Conservation (phyloP, 164 flowering plant genomes). For the Umbellularia californica region DNA sequence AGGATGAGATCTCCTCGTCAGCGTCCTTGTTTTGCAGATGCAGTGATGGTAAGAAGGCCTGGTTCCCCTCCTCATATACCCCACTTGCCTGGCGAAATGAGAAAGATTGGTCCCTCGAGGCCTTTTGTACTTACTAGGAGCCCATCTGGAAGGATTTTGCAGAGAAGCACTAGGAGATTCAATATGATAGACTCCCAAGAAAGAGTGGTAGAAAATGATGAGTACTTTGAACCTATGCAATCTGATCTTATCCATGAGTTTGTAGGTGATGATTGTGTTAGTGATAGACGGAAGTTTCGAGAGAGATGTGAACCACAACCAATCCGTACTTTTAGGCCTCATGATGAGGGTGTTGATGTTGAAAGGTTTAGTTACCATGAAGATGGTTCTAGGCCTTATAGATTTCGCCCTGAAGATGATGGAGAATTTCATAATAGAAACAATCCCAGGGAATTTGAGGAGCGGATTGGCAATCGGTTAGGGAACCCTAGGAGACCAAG, state of each 20-base stretch:
- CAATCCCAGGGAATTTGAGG: slow-evolving; percentile 48
- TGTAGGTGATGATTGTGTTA: slow-evolving; percentile 32
- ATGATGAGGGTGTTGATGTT: slow-evolving; percentile 29
- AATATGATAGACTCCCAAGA: slow-evolving; percentile 40
- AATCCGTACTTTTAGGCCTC: slow-evolving; percentile 41
- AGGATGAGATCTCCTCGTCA: slow-evolving; percentile 48
- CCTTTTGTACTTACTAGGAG: slow-evolving; percentile 33
- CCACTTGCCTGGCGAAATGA: slow-evolving; percentile 32
- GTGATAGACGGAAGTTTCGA: slow-evolving; percentile 41
- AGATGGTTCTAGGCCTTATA: slow-evolving; percentile 43
- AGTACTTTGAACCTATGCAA: slow-evolving; percentile 33
- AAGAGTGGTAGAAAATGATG: slow-evolving; percentile 35
- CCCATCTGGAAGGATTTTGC: slow-evolving; percentile 26
- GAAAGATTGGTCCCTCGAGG: slow-evolving; percentile 40
- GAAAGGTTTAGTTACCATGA: slow-evolving; percentile 32
- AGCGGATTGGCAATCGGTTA: slow-evolving; percentile 36
- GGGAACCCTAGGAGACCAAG: slow-evolving; percentile 42
- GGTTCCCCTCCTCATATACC: slow-evolving; percentile 38
- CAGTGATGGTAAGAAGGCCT: slow-evolving; percentile 37
- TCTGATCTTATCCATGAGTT: slow-evolving; percentile 41
- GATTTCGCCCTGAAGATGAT: slow-evolving; percentile 42
- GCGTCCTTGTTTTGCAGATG: slow-evolving; percentile 37
- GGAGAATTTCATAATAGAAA: slow-evolving; percentile 37
- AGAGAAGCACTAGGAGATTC: slow-evolving; percentile 30
- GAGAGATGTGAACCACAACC: slow-evolving; percentile 41